Evolutionary conservation across 164 flowering plant genomes (phyloP).

Genomic region (Tetracentron sinense): DNA sequence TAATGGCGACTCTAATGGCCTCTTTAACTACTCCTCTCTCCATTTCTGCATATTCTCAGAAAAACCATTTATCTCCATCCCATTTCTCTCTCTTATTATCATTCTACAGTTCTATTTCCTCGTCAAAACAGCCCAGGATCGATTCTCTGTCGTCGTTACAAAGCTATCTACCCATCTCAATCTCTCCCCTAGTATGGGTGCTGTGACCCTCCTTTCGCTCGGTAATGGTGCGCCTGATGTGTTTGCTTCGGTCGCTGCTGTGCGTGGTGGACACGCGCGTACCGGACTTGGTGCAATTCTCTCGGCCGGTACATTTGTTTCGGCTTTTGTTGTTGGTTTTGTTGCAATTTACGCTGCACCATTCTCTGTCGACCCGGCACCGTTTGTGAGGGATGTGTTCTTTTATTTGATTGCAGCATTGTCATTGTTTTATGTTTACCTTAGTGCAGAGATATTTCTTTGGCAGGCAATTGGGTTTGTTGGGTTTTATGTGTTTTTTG

Average conservation of each 20-base stretch:
- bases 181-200: conserved; percentile 79
- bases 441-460: conserved; percentile 79
- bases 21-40: conserved; percentile 60
- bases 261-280: conserved; percentile 63
- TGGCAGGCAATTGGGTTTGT: conserved; percentile 98
- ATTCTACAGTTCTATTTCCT: conserved; percentile 77
- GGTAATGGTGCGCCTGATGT: conserved; percentile 98
- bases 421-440: conserved; percentile 71
- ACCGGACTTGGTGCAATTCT: conserved; percentile 91
- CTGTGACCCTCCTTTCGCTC: conserved; percentile 91
- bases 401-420: conserved; percentile 70
- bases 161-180: conserved; percentile 49
- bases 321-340: conserved; percentile 87
- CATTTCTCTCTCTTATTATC: conserved; percentile 46
- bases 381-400: conserved; percentile 79
- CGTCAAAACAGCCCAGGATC: conserved; percentile 76
- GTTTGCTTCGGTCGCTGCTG: conserved; percentile 78
- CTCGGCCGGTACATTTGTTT: conserved; percentile 86
- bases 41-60: conserved; percentile 62
- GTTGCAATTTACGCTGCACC: conserved; percentile 90
- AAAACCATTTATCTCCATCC: conserved; percentile 47
- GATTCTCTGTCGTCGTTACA: conserved; percentile 80
- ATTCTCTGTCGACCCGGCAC: conserved; percentile 55
- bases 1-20: conserved; percentile 35
- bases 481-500: conserved; percentile 80